Evolutionary conservation across 345 rosid species (phyloP), one percentile per base, ranked within the genome.

Genomic region (Barbarea vulgaris): DNA sequence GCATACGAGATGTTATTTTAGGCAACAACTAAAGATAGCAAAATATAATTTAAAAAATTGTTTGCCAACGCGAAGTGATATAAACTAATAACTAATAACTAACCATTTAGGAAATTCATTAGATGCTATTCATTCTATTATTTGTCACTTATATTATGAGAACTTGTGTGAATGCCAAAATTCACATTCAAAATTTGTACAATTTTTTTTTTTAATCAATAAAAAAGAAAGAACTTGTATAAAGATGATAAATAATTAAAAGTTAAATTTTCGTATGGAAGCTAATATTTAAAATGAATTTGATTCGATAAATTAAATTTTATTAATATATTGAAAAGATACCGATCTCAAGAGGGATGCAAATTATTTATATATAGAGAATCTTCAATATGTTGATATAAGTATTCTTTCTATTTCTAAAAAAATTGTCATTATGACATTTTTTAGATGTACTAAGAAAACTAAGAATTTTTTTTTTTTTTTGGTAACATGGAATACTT

Each of bases 1-100:
- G 51, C 27, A 50, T 51, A 61, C 4, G 8, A 72, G 25, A 51
- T 18, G 28, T 27, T 15, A 7, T 62, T 37, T 24, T 42, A 37
- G 34, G 50, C 39, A 72, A 19, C 31, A 12, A 33, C 58, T 7
- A 14, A 50, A 66, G 2, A 66, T 67, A 36, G 24, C 28, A 72
- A 48, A 21, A 13, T 36, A 21, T 48, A 24, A 42, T 41, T 1
- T 4, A 4, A 33, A 28, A 13, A 22, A 4, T 21, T 33, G 60
- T 48, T 65, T 66, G 13, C 34, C 9, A 36, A 24, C 47, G 18
- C 47, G 18, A 42, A 15, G 47, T 42, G 47, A 42, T 42, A 42
- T 14, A 42, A n/a, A 61, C n/a, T n/a, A n/a, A n/a, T n/a, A n/a
- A n/a, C 30, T 37, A 14, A 34, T 22, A 2, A 41, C n/a, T 41